Conservation (phyloP, 805 yeast species). For the Wickerhamiella vanderwaltii region DNA sequence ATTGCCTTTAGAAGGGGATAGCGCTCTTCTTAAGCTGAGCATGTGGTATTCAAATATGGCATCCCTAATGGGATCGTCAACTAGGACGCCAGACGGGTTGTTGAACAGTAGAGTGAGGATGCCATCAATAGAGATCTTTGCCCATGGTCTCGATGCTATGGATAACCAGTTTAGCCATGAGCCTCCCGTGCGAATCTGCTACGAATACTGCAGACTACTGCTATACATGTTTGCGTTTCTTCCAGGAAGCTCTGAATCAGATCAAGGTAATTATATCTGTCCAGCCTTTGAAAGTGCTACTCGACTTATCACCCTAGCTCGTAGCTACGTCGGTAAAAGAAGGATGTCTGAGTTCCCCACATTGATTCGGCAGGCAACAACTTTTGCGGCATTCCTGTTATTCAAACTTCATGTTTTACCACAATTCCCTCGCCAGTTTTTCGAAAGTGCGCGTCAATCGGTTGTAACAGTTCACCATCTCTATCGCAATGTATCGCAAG, state of each 20-base stretch:
- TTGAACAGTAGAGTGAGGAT: slow-evolving; percentile 75
- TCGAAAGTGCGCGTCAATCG: slow-evolving; percentile 83
- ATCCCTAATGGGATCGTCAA: slow-evolving; percentile 76
- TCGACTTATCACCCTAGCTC: slow-evolving; percentile 62
- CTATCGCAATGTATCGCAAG: slow-evolving; percentile 74
- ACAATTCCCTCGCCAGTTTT: slow-evolving; percentile 50
- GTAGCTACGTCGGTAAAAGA: slow-evolving; percentile 53
- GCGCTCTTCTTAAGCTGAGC: slow-evolving; percentile 54
- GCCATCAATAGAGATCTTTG: slow-evolving; percentile 63
- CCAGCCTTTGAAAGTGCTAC: slow-evolving; percentile 74
- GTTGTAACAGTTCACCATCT: slow-evolving; percentile 86
- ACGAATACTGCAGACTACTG: slow-evolving; percentile 64
- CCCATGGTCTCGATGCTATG: slow-evolving; percentile 63
- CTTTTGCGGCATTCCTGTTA: slow-evolving; percentile 59
- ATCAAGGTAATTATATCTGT: slow-evolving; percentile 73
- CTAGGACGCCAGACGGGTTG: slow-evolving; percentile 76
- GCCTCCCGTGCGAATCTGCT: slow-evolving; percentile 60
- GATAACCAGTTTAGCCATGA: slow-evolving; percentile 55
- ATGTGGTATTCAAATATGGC: slow-evolving; percentile 76
- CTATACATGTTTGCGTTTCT: slow-evolving; percentile 80
- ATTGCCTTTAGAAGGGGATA: background rate
- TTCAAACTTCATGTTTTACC: slow-evolving; percentile 77
- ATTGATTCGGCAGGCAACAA: slow-evolving; percentile 73
- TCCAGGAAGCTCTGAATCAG: slow-evolving; percentile 67
- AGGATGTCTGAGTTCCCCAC: slow-evolving; percentile 77